phyloP scores from a whole-genome alignment of 805 yeast species.

The Teunomyces atbi region DNA sequence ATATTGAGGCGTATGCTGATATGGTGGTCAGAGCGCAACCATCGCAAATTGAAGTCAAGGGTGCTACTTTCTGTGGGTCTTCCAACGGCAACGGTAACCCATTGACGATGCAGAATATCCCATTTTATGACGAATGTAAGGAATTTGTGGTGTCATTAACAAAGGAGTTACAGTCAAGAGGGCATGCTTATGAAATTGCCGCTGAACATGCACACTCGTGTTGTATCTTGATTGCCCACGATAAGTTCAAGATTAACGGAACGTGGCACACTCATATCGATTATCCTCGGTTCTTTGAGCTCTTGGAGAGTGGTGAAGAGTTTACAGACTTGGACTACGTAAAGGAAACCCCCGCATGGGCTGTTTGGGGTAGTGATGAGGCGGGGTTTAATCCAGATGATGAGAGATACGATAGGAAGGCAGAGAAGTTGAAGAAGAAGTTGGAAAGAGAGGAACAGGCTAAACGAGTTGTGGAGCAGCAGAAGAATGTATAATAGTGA shows the following conservation, averaged over 20 bases:
- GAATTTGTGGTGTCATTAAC: conserved; percentile 65
- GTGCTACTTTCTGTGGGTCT: conserved; percentile 94
- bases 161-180: conserved; percentile 60
- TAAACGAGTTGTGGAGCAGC: conserved; percentile 10
- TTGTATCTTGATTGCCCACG: conserved; percentile 81
- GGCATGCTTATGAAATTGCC: conserved; percentile 75
- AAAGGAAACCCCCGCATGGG: conserved; percentile 85
- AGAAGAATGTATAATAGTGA: conserved; percentile 3
- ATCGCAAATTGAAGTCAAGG: conserved; percentile 87
- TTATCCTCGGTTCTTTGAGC: conserved; percentile 70
- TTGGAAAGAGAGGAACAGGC: conserved; percentile 34
- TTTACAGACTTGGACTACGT: conserved; percentile 81
- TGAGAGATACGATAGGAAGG: conserved; percentile 62
- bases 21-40: conserved; percentile 80
- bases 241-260: conserved; percentile 63
- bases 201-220: conserved; percentile 97
- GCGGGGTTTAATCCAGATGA: conserved; percentile 93
- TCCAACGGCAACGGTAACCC: conserved; percentile 83
- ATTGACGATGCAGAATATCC: conserved; percentile 92
- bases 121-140: conserved; percentile 88
- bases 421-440: conserved; percentile 52
- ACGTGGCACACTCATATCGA: conserved; percentile 90
- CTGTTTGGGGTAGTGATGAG: conserved; percentile 77
- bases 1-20: conserved; percentile 79
- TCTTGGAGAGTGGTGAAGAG: conserved; percentile 60